These are phyloP conservation scores for Teunomyces aglyptinius DNA, from an alignment of 805 yeast genomes.

Conservation along the genomic window DNA sequence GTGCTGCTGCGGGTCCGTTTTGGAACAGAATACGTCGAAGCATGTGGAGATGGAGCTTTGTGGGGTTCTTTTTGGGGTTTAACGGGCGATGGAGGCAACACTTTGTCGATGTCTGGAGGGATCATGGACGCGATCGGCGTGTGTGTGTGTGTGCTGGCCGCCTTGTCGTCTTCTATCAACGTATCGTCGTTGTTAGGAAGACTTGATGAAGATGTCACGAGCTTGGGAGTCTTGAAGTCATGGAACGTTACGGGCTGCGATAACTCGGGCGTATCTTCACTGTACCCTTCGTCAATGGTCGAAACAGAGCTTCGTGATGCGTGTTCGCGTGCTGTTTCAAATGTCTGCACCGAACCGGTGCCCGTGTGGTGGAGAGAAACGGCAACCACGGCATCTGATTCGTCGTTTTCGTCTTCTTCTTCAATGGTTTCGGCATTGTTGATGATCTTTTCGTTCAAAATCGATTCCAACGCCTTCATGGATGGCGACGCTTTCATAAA, in stretches of 20 bases:
- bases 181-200: constrained; percentile 24
- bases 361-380: too few species aligned
- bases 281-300: constrained; percentile 21
- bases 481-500: constrained; percentile 41
- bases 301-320: constrained; percentile 14
- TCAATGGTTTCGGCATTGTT: constrained; percentile 1
- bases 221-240: constrained; percentile 12
- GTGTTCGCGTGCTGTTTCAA: constrained; percentile 25
- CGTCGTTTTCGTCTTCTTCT: constrained; percentile 18
- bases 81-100: constrained; percentile 1
- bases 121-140: not conserved
- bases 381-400: too few species aligned
- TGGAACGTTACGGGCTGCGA: constrained; percentile 25
- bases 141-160: not conserved
- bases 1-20: constrained; percentile 11
- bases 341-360: constrained; percentile 21
- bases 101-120: not conserved
- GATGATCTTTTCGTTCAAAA: constrained; percentile 19
- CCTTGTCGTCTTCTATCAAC: constrained; percentile 17
- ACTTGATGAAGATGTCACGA: not conserved
- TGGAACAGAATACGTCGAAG: constrained; percentile 5
- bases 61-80: not conserved
- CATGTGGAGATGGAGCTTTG: constrained; percentile 3
- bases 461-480: constrained; percentile 39
- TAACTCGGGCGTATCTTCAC: constrained; percentile 24